phyloP scores from a whole-genome alignment of 768 basidiomycete species.

The Daedaleopsis nitida region DNA sequence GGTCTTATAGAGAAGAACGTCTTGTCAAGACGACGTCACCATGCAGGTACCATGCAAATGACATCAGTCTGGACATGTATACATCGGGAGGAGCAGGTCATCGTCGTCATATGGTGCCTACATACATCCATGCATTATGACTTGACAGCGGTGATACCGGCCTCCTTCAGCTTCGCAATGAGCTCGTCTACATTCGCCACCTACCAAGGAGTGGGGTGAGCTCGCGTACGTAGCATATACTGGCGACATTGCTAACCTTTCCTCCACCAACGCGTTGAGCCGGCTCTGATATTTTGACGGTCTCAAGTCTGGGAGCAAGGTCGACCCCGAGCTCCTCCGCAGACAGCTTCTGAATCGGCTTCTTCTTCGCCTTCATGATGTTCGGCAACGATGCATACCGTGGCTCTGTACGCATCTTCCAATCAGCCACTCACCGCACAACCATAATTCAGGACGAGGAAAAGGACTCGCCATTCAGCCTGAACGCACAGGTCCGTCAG shows the following conservation, averaged over 20 bases:
- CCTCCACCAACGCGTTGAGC: conserved; percentile 88
- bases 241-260: conserved; percentile 55
- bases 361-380: conserved; percentile 99
- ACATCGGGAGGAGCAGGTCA: too few relatives aligned
- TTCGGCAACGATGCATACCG: conserved; percentile 97
- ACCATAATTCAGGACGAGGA: neutral
- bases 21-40: too few relatives aligned
- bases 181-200: conserved; percentile 88
- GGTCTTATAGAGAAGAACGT: too few relatives aligned
- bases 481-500: conserved; percentile 28
- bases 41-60: too few relatives aligned
- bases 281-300: conserved; percentile 86
- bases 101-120: neutral
- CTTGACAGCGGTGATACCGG: conserved; percentile 51
- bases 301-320: conserved; percentile 80
- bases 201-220: conserved; percentile 33
- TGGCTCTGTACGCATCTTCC: conserved; percentile 59
- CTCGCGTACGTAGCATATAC: neutral
- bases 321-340: conserved; percentile 83
- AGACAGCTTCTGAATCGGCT: conserved; percentile 83
- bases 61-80: too few relatives aligned
- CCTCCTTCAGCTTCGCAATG: conserved; percentile 85
- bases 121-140: conserved; percentile 7
- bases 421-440: neutral
- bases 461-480: conserved; percentile 65